Conservation (phyloP, 2,329 filamentous ascomycete species). For the Beauveria varroae region DNA sequence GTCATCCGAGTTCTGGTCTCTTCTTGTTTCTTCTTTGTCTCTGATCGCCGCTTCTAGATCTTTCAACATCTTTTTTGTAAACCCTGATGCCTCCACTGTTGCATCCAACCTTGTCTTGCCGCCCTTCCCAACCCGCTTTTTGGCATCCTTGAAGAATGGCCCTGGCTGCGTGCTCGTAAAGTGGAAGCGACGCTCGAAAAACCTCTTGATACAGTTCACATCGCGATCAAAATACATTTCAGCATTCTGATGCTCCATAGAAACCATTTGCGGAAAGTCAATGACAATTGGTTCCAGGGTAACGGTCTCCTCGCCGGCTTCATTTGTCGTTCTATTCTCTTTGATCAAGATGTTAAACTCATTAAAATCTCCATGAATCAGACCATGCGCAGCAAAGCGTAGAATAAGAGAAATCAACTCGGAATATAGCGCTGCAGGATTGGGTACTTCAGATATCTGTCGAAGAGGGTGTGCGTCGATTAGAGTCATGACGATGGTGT, state of each 20-base stretch:
- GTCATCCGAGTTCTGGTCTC: constrained; percentile 26
- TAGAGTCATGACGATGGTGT: constrained; percentile 93
- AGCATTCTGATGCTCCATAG: constrained; percentile 86
- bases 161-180: constrained; percentile 77
- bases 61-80: constrained; percentile 94
- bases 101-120: constrained; percentile 70
- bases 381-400: constrained; percentile 70
- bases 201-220: constrained; percentile 89
- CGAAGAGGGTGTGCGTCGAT: constrained; percentile 88
- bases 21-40: constrained; percentile 54
- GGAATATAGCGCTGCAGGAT: constrained; percentile 81
- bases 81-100: constrained; percentile 84
- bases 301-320: constrained; percentile 36
- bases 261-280: constrained; percentile 98
- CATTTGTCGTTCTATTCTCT: constrained; percentile 47
- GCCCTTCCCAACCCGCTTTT: constrained; percentile 61
- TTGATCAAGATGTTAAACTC: constrained; percentile 98
- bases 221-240: constrained; percentile 98
- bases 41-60: constrained; percentile 88
- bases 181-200: constrained; percentile 82
- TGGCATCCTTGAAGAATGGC: constrained; percentile 78
- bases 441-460: constrained; percentile 75
- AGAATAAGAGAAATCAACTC: constrained; percentile 85
- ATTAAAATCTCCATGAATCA: constrained; percentile 98
- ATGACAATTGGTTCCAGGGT: constrained; percentile 74